A percentile compares a stretch with the other conserved stretches of the same genome.
phyloP scores from a whole-genome alignment of 306 rosid genomes.

The Pyrus pyrifolia region DNA sequence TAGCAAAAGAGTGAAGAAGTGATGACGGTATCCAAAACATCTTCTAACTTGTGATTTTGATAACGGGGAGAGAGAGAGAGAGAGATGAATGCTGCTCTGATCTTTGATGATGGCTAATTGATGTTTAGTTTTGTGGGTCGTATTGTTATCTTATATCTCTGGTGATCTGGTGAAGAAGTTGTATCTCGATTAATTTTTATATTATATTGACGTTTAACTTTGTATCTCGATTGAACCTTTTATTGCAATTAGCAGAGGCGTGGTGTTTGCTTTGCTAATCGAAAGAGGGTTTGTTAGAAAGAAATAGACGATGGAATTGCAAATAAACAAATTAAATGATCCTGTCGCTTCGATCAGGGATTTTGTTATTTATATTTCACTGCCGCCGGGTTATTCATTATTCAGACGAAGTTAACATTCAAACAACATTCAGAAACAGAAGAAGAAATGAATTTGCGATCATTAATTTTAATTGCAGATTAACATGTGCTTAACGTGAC shows the following conservation, averaged over 20 bases:
- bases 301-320: too few relatives aligned
- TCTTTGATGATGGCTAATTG: not conserved
- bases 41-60: not conserved
- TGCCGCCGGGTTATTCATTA: too few relatives aligned
- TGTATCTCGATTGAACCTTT: not conserved
- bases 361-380: too few relatives aligned
- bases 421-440: too few relatives aligned
- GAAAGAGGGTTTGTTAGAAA: not conserved
- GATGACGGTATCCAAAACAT: not conserved
- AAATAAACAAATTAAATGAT: too few relatives aligned
- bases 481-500: too few relatives aligned
- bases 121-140: not conserved
- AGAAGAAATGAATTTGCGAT: too few relatives aligned
- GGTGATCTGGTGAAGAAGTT: not conserved
- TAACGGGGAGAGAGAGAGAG: not conserved
- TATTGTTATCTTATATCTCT: not conserved
- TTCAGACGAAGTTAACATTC: too few relatives aligned
- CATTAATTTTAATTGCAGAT: too few relatives aligned
- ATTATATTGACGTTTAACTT: not conserved
- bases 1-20: conserved; percentile 3
- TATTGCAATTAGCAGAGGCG: not conserved
- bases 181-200: not conserved
- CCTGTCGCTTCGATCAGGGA: too few relatives aligned
- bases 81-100: not conserved
- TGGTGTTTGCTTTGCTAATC: not conserved